Base-by-base conservation (phyloP, 83 land plant species). In the Larix sibirica region DNA sequence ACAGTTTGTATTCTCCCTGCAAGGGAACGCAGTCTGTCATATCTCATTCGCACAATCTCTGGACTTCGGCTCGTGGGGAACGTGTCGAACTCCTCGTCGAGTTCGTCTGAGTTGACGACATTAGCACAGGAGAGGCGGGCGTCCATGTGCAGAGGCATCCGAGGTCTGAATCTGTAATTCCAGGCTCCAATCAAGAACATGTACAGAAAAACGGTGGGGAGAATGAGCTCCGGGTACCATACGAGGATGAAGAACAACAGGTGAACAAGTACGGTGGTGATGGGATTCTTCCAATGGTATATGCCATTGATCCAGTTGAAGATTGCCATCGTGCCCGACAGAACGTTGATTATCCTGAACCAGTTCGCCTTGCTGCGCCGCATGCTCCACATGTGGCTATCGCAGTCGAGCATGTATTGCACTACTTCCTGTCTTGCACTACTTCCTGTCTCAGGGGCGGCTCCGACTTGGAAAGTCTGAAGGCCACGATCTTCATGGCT, bases 401-500 rank as follows among this genome's bases (percentile, higher is more conserved):
- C 81, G 1, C 76, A 58, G 67, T 86, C 87, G 9, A 86, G 65
- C 81, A 86, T 83, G 77, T 16, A 83, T 3, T 42, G 81, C 4
- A 86, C 87, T 0, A 86, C 87, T 61, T 88, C 89, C 9, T 86
- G 89, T 33, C 89, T 8, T 42, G 81, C 4, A 86, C 87, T 0
- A 86, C 87, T 61, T 88, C 89, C 9, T 86, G 89, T 33, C 89
- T 8, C 42, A 88, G 76, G 1, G 89, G 89, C 0, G 89, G 89
- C 24, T 88, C 89, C 2, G 89, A 81, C 0, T 85, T 82, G n/a
- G 85, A 56, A 31, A 88, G 65, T 36, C 89, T 20, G 31, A 73
- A 18, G 4, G 83, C 66, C 61, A 88, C 89, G 0, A 88, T 86
- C 21, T 75, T 82, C 73, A 86, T 86, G 36, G 89, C 89, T 4